These are phyloP conservation scores for Haberlea rhodopensis DNA, from an alignment of 257 asterid genomes.

Conservation along the genomic window DNA sequence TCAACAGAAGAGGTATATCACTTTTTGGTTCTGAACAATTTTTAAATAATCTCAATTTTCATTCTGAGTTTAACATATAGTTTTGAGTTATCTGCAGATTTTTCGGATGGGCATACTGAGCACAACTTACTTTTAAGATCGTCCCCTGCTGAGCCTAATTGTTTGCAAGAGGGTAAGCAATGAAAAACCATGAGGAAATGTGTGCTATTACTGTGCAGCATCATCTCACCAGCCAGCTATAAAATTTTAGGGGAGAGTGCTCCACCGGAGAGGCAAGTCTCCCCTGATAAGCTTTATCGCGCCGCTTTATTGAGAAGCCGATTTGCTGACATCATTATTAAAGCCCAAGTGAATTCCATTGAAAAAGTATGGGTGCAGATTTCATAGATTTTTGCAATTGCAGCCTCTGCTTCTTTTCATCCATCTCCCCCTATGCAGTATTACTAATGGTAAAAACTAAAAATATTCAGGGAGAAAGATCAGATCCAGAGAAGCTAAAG, in stretches of 20 bases:
- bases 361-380: slow-evolving; percentile 40
- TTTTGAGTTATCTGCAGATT: slow-evolving; percentile 31
- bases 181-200: slow-evolving; percentile 35
- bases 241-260: slow-evolving; percentile 67
- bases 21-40: slow-evolving; percentile 8
- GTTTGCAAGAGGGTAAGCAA: slow-evolving; percentile 65
- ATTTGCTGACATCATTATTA: slow-evolving; percentile 68
- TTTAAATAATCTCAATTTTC: slow-evolving; percentile 1
- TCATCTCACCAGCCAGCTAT: slow-evolving; percentile 60
- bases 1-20: slow-evolving; percentile 42
- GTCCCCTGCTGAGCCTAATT: slow-evolving; percentile 36
- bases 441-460: slow-evolving; percentile 17
- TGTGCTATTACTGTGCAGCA: slow-evolving; percentile 51
- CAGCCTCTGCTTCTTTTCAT: slow-evolving; percentile 14
- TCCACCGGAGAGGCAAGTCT: slow-evolving; percentile 70
- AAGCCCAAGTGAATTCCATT: slow-evolving; percentile 67
- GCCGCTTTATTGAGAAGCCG: slow-evolving; percentile 77
- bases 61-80: slow-evolving; percentile 15
- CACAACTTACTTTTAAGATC: slow-evolving; percentile 34
- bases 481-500: slow-evolving; percentile 63
- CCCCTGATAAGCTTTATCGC: slow-evolving; percentile 83
- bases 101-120: slow-evolving; percentile 35
- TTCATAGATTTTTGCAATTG: slow-evolving; percentile 15
- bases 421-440: slow-evolving; percentile 6
- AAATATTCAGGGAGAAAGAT: slow-evolving; percentile 51